These are phyloP conservation scores for Trypanosoma brucei DNA, from an alignment of 208 protist species.

Conservation along the genomic window DNA sequence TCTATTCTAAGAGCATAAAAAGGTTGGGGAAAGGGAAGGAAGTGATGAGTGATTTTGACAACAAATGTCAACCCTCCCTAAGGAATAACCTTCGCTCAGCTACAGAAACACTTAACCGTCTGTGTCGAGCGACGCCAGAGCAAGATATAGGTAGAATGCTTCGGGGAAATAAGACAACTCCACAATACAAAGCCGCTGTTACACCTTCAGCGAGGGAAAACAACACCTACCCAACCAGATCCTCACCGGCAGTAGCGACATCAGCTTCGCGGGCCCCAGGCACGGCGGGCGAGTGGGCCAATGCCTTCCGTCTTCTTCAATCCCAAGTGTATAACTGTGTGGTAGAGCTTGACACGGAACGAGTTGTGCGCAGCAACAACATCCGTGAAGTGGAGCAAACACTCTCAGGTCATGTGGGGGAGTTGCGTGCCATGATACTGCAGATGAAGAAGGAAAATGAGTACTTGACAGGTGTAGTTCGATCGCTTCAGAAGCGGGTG, in stretches of 20 bases:
- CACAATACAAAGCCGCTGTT: too few relatives aligned
- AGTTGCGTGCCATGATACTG: conserved; percentile 45
- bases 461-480: conserved; percentile 44
- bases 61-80: conserved; percentile 10
- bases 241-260: too few relatives aligned
- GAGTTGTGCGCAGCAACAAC: conserved; percentile 46
- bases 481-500: conserved; percentile 39
- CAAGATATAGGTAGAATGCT: too few relatives aligned
- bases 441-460: conserved; percentile 64
- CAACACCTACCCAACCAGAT: not conserved
- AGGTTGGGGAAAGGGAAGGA: not conserved
- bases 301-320: conserved; percentile 21
- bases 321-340: conserved; percentile 49
- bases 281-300: not conserved
- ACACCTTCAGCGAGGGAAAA: not conserved
- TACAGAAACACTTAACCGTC: conserved; percentile 38
- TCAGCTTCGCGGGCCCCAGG: not conserved
- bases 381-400: conserved; percentile 45
- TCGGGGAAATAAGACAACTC: too few relatives aligned
- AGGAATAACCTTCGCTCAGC: conserved; percentile 40
- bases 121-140: conserved; percentile 14
- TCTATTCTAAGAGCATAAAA: not conserved
- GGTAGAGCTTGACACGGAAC: conserved; percentile 72
- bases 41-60: conserved; percentile 7
- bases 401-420: conserved; percentile 35